Conservation (phyloP, 2,329 filamentous ascomycete species). For the Tolypocladium nubicola region DNA sequence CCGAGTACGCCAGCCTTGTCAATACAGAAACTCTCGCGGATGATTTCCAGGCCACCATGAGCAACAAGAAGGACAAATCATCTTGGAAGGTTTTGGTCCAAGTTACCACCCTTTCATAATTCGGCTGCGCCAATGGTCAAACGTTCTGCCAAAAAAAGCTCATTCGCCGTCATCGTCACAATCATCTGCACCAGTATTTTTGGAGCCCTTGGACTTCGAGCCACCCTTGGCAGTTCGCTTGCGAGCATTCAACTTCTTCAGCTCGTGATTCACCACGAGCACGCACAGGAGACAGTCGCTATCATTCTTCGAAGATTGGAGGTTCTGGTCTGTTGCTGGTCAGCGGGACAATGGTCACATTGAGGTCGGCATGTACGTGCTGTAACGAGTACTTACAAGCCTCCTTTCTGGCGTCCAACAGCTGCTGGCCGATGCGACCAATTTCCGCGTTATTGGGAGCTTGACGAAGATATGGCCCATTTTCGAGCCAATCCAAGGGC, state of each 20-base stretch:
- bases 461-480: constrained; percentile 11
- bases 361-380: neutral
- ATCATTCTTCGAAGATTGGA: constrained; percentile 20
- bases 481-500: constrained; percentile 26
- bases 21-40: constrained; percentile 22
- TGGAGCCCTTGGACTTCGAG: constrained; percentile 13
- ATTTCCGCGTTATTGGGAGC: constrained; percentile 14
- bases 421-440: constrained; percentile 15
- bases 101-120: constrained; percentile 15
- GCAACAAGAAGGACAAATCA: constrained; percentile 17
- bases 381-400: constrained; percentile 20
- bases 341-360: constrained; percentile 4
- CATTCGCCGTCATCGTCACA: constrained; percentile 15
- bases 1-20: constrained; percentile 17
- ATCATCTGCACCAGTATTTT: constrained; percentile 9
- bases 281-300: constrained; percentile 21
- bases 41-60: constrained; percentile 21
- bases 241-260: constrained; percentile 27
- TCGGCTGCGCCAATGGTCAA: neutral
- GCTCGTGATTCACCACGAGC: constrained; percentile 26
- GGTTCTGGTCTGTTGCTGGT: constrained; percentile 16
- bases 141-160: neutral
- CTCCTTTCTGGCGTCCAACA: constrained; percentile 21
- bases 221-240: constrained; percentile 16
- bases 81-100: constrained; percentile 22